Evolutionary conservation across 2,329 filamentous ascomycete species (phyloP).

Genomic region (Pochonia chlamydosporia): DNA sequence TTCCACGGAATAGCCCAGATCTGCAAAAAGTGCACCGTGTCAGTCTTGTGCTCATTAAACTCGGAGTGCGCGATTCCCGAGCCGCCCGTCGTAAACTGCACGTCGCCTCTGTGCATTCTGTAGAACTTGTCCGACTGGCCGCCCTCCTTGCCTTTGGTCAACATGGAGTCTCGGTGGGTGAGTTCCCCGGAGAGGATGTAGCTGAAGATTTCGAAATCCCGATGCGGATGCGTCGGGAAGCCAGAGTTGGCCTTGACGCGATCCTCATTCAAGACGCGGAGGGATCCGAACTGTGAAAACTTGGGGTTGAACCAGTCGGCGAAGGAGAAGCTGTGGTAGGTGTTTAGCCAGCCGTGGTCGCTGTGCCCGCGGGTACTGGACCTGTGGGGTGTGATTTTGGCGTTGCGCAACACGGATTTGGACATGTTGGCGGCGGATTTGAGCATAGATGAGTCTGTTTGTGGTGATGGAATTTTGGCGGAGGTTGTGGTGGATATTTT

Average conservation of each 20-base stretch:
- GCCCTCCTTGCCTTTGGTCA: slow-evolving; percentile 60
- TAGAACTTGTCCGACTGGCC: slow-evolving; percentile 58
- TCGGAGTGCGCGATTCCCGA: slow-evolving; percentile 76
- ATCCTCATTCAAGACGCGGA: slow-evolving; percentile 86
- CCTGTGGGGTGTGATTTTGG: slow-evolving; percentile 68
- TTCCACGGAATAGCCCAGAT: slow-evolving; percentile 84
- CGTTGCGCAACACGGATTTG: slow-evolving; percentile 53
- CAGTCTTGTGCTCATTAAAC: slow-evolving; percentile 66
- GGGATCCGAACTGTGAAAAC: slow-evolving; percentile 64
- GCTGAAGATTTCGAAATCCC: slow-evolving; percentile 84
- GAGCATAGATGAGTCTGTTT: slow-evolving; percentile 21
- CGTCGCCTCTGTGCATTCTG: slow-evolving; percentile 70
- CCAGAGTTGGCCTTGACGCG: slow-evolving; percentile 67
- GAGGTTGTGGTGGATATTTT: slow-evolving; percentile 1
- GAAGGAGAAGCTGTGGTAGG: slow-evolving; percentile 83
- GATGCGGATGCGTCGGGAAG: slow-evolving; percentile 80
- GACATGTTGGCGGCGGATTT: slow-evolving; percentile 48
- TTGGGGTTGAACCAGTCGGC: slow-evolving; percentile 63
- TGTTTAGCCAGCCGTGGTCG: slow-evolving; percentile 83
- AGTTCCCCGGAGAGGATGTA: slow-evolving; percentile 83
- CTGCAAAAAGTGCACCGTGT: slow-evolving; percentile 78
- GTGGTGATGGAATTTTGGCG: slow-evolving; percentile 1
- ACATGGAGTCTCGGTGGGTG: slow-evolving; percentile 83
- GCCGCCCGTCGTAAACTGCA: slow-evolving; percentile 87
- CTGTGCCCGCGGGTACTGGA: slow-evolving; percentile 68